Percentiles rank a stretch among this genome's conserved stretches.
phyloP scores from a whole-genome alignment of 805 yeast genomes.

The Komagataella pseudopastoris region DNA sequence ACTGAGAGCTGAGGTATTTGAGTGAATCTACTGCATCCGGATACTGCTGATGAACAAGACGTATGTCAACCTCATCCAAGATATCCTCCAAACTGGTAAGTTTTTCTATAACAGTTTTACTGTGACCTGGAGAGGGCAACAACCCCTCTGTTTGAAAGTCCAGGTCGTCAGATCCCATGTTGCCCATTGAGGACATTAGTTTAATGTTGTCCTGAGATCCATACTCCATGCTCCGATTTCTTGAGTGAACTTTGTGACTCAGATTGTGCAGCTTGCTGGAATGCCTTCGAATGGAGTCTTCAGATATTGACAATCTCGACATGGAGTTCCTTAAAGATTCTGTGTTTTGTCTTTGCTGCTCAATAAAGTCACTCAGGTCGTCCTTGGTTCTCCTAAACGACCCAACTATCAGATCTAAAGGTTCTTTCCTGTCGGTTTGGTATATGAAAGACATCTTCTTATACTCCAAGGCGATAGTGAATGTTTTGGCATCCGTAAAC shows the following conservation, averaged over 20 bases:
- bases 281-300: constrained; percentile 12
- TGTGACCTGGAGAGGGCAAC: not conserved
- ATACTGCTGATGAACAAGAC: constrained; percentile 47
- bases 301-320: constrained; percentile 20
- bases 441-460: constrained; percentile 32
- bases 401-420: constrained; percentile 36
- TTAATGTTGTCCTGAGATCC: not conserved
- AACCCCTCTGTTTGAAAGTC: not conserved
- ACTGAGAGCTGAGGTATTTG: constrained; percentile 20
- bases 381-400: constrained; percentile 49
- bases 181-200: not conserved
- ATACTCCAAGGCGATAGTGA: constrained; percentile 5
- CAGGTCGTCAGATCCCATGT: not conserved
- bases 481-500: constrained; percentile 7
- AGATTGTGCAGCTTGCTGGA: constrained; percentile 39
- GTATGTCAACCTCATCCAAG: constrained; percentile 58
- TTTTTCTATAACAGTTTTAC: not conserved
- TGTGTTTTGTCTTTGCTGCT: constrained; percentile 31
- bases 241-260: constrained; percentile 45
- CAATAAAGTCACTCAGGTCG: constrained; percentile 42
- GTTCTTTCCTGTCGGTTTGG: constrained; percentile 48
- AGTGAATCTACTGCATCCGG: constrained; percentile 1
- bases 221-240: not conserved
- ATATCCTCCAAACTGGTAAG: constrained; percentile 33
- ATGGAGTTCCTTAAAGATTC: constrained; percentile 30